These are phyloP conservation scores for Backusella tarrabulga DNA, from an alignment of 192 early-diverging fungal species.

Conservation along the genomic window DNA sequence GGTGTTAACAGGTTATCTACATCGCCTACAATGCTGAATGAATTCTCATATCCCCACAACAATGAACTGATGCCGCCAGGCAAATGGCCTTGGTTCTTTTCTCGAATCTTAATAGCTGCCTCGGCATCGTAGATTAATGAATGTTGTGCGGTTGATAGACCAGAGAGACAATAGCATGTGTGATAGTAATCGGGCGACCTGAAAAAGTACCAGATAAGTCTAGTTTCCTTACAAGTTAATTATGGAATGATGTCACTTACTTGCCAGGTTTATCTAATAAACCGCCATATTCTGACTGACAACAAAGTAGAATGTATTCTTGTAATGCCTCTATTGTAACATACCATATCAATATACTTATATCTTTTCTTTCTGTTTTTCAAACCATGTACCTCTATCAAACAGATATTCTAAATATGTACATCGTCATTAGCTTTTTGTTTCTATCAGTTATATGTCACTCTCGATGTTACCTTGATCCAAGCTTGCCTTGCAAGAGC, in stretches of 20 bases:
- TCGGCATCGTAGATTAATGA: slow-evolving; percentile 46
- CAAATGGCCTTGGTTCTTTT: slow-evolving; percentile 25
- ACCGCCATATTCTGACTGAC: slow-evolving; percentile 79
- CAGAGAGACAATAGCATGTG: slow-evolving; percentile 89
- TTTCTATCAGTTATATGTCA: neutral
- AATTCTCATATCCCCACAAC: slow-evolving; percentile 36
- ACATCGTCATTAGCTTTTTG: neutral
- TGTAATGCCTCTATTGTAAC: slow-evolving; percentile 65
- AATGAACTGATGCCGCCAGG: slow-evolving; percentile 40
- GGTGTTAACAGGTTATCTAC: slow-evolving; percentile 48
- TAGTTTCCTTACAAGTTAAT: neutral
- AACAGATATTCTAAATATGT: slow-evolving; percentile 42
- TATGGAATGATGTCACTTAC: slow-evolving; percentile 37
- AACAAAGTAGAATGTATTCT: slow-evolving; percentile 86
- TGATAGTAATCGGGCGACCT: slow-evolving; percentile 88
- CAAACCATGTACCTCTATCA: slow-evolving; percentile 36
- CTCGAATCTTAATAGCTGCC: slow-evolving; percentile 15
- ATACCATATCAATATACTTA: neutral
- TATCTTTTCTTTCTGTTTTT: neutral
- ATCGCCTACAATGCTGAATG: slow-evolving; percentile 44
- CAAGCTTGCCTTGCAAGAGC: neutral
- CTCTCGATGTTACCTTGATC: slow-evolving; percentile 7
- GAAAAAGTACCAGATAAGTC: neutral
- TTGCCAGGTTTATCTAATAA: slow-evolving; percentile 91
- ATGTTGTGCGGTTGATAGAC: slow-evolving; percentile 85